Conservation (phyloP, 306 rosid species). For the Purshia tridentata region DNA sequence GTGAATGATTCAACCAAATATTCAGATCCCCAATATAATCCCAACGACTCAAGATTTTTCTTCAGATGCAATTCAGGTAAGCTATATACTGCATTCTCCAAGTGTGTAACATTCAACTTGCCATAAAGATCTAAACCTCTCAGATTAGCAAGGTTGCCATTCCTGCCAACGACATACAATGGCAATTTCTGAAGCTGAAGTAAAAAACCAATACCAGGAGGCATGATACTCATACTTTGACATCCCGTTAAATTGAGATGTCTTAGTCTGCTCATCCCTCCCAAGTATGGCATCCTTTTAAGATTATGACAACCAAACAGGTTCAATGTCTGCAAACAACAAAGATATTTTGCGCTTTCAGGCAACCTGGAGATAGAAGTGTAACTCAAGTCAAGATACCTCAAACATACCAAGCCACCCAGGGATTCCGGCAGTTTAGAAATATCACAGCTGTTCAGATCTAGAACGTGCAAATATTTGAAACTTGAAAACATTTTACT, state of each 20-base stretch:
- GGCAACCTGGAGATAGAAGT: neutral
- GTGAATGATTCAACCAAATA: neutral
- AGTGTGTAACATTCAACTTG: neutral
- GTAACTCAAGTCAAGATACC: slow-evolving; percentile 5
- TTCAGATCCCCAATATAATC: neutral
- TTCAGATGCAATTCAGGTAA: neutral
- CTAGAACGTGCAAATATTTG: neutral
- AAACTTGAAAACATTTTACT: neutral
- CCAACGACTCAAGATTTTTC: neutral
- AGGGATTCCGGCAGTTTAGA: neutral
- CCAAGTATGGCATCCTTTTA: neutral
- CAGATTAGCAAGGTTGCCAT: neutral
- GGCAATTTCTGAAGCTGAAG: neutral
- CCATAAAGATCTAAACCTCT: neutral
- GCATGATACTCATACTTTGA: fast-evolving
- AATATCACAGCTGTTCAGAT: neutral
- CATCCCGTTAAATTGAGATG: neutral
- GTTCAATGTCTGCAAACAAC: slow-evolving; percentile 18
- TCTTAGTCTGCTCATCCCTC: neutral
- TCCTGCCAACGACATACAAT: neutral
- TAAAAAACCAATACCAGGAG: neutral
- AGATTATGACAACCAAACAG: fast-evolving
- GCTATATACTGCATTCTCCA: neutral
- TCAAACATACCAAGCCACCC: slow-evolving; percentile 4
- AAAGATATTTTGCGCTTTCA: neutral